Evolutionary conservation across 768 basidiomycete genomes (phyloP).

Genomic region (Leccinum uliginosum): DNA sequence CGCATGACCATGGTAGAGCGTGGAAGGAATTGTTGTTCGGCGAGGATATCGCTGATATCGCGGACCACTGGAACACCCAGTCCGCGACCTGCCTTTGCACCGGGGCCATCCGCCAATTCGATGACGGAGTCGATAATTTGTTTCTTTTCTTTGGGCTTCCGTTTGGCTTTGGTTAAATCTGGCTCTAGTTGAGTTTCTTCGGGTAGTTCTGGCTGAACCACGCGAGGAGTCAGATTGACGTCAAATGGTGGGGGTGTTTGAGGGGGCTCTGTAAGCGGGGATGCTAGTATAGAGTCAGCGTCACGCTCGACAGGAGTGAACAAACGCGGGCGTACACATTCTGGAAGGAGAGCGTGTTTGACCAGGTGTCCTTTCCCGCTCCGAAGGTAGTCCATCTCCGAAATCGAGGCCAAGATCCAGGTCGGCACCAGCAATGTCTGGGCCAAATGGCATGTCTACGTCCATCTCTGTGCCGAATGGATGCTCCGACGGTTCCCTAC

Average conservation of each 20-base stretch:
- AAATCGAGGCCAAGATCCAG: conserved; percentile 71
- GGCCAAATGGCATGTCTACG: conserved; percentile 46
- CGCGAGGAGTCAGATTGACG: conserved; percentile 44
- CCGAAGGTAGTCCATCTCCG: conserved; percentile 48
- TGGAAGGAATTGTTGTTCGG: conserved; percentile 81
- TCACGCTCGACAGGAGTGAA: background rate
- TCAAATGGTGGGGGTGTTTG: conserved; percentile 70
- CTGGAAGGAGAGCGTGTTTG: conserved; percentile 61
- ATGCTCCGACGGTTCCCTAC: conserved; percentile 63
- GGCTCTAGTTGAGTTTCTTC: conserved; percentile 32
- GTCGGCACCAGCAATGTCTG: conserved; percentile 49
- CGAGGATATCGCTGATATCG: conserved; percentile 67
- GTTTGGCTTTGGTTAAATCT: conserved; percentile 37
- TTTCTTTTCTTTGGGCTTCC: conserved; percentile 70
- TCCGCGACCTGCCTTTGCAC: conserved; percentile 52
- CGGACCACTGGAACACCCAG: conserved; percentile 49
- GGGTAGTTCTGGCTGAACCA: conserved; percentile 38
- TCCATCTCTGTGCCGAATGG: conserved; percentile 56
- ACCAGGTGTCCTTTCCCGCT: conserved; percentile 51
- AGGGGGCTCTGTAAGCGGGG: conserved; percentile 72
- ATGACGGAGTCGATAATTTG: conserved; percentile 89
- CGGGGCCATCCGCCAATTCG: conserved; percentile 68
- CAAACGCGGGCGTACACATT: conserved; percentile 53
- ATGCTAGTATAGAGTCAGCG: conserved; percentile 43
- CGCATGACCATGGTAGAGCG: conserved; percentile 82